Evolutionary conservation across 345 rosid species (phyloP).

Genomic region (Microcos paniculata): DNA sequence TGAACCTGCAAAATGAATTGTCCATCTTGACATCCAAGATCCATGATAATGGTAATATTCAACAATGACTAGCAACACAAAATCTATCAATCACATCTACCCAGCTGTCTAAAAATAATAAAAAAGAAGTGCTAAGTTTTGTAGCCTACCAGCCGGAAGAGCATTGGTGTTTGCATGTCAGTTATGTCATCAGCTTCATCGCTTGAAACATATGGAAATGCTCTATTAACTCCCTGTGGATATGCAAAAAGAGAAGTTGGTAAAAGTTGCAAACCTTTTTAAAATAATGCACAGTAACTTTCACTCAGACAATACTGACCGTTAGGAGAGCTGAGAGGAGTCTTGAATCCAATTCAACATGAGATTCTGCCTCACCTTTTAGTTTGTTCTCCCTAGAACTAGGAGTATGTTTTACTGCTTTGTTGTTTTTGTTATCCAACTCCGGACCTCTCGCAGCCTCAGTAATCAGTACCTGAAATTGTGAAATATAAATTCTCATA

Average conservation of each 20-base stretch:
- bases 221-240: conserved; percentile 90
- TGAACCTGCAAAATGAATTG: conserved; percentile 63
- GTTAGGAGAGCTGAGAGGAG: conserved; percentile 84
- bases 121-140: conserved; percentile 4
- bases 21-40: conserved; percentile 10
- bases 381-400: conserved; percentile 36
- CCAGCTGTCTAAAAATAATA: conserved; percentile 1
- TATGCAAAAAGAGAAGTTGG: conserved; percentile 13
- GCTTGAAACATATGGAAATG: conserved; percentile 92
- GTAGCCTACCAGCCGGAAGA: conserved; percentile 72
- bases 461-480: conserved; percentile 61
- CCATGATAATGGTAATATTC: conserved; percentile 1
- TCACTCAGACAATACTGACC: conserved; percentile 38
- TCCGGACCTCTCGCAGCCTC: conserved; percentile 50
- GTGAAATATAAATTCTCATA: conserved; percentile 14
- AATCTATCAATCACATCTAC: not conserved
- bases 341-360: conserved; percentile 89
- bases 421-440: conserved; percentile 28
- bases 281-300: not conserved
- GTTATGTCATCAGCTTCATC: conserved; percentile 83
- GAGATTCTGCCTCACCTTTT: conserved; percentile 50
- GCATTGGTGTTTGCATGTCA: conserved; percentile 86
- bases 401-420: conserved; percentile 27
- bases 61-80: not conserved
- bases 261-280: not conserved